Conservation (phyloP, 2,329 filamentous ascomycete species). For the Ceratocystis ficicola region DNA sequence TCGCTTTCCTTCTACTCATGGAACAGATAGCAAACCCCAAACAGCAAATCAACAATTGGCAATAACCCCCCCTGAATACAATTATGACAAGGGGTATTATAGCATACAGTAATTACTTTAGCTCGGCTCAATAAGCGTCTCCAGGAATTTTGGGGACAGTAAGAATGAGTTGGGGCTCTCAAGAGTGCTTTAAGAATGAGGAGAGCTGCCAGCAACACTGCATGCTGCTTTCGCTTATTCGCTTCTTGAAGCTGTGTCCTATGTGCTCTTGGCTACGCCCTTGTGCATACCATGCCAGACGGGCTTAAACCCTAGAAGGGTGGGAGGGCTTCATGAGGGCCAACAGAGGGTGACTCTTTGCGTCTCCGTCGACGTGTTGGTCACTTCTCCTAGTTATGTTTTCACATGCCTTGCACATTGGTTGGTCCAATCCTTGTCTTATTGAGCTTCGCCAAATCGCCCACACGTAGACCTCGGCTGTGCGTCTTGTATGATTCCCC, state of each 20-base stretch:
- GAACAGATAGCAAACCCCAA: background rate
- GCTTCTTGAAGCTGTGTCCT: background rate
- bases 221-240: background rate
- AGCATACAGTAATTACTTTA: background rate
- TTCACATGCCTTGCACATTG: background rate
- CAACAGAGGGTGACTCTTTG: background rate
- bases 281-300: background rate
- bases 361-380: background rate
- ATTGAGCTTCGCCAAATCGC: background rate
- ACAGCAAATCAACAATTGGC: slow-evolving; percentile 1
- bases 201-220: slow-evolving; percentile 2
- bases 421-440: background rate
- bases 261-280: background rate
- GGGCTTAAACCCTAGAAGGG: background rate
- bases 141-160: background rate
- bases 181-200: background rate
- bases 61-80: background rate
- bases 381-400: background rate
- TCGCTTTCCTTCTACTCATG: background rate
- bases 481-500: background rate
- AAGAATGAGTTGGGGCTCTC: too few relatives aligned
- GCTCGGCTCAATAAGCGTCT: background rate
- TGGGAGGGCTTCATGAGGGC: background rate
- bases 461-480: slow-evolving; percentile 6
- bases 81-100: background rate